Evolutionary conservation across 2,329 filamentous ascomycete genomes (phyloP), one percentile per base, ranked within the genome.

Genomic region (Trichoderma sp.): DNA sequence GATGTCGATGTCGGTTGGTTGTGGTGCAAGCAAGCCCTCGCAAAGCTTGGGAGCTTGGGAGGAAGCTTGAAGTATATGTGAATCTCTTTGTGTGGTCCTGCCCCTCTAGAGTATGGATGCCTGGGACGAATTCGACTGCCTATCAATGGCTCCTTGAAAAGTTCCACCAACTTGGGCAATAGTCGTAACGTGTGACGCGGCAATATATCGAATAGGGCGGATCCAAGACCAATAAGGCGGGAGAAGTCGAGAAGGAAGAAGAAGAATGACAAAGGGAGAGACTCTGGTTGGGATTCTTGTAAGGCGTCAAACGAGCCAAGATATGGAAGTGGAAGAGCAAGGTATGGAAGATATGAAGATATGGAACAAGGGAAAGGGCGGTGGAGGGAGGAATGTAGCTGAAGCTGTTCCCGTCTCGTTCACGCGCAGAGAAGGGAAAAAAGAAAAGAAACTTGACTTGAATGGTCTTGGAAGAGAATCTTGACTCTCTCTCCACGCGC

Each of bases 11-110:
- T 43, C 39, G 30, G 20, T 6, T 64, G 61, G 57, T 72, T 53
- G 63, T 63, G 20, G 12, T 69, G 26, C 58, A 47, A 64, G 26
- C 61, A 34, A 64, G 72, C 55, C 62, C 63, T 63, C 26, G 71
- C 72, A 58, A 71, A 74, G 72, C 73, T 72, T 70, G 74, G 68
- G 36, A 20, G 43, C 43, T 50, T 50, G 71, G 69, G 47, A 2
- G 20, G 39, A 74, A 73, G 70, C 71, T 36, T 73, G 73, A 26
- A 30, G 23, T 77, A 75, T 76, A 76, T 72, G 71, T 57, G 34
- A 13, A 28, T 57, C 58, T 66, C 43, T 26, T 6, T 43, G 50
- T 43, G 30, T 59, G 62, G 26, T 67, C 47, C 28, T 61, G 62
- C 32, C 39, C 62, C 57, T 70, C 70, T 43, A 61, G 36, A 50